Conservation (phyloP, 352 stramenopile species). For the Globisporangium parvum region DNA sequence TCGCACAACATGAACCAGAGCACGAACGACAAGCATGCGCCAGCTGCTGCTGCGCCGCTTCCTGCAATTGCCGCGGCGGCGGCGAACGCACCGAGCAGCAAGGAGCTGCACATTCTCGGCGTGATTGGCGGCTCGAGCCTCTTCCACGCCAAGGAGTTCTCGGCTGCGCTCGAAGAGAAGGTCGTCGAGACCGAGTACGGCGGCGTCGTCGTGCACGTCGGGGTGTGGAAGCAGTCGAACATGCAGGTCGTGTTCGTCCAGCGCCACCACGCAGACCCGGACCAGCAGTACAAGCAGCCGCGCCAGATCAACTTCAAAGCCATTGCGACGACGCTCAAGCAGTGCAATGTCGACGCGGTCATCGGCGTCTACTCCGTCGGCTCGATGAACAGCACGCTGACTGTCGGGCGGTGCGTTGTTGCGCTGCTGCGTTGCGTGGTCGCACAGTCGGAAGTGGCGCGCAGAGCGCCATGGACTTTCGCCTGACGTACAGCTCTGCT, state of each 20-base stretch:
- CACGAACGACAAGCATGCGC: neutral
- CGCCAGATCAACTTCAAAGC: slow-evolving; percentile 84
- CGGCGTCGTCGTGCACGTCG: slow-evolving; percentile 52
- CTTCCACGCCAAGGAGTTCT: slow-evolving; percentile 75
- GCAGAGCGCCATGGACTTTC: too few relatives aligned
- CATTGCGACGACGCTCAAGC: slow-evolving; percentile 64
- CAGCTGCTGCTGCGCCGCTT: neutral
- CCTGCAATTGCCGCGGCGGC: neutral
- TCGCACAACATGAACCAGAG: neutral
- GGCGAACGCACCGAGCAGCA: neutral
- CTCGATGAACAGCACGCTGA: slow-evolving; percentile 61
- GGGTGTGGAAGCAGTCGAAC: slow-evolving; percentile 32
- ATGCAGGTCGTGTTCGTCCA: slow-evolving; percentile 82
- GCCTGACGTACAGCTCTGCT: neutral
- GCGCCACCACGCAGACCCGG: slow-evolving; percentile 72
- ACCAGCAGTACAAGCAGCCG: slow-evolving; percentile 75
- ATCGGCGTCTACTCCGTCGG: slow-evolving; percentile 86
- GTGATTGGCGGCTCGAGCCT: slow-evolving; percentile 84
- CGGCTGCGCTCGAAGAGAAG: slow-evolving; percentile 36
- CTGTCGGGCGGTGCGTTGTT: slow-evolving; percentile 29
- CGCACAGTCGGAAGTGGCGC: too few relatives aligned
- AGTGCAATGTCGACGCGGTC: slow-evolving; percentile 50
- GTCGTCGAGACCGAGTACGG: slow-evolving; percentile 66
- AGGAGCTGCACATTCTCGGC: slow-evolving; percentile 48
- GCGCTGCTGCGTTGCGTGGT: neutral